A percentile compares a stretch with the other conserved stretches of the same genome.
Evolutionary conservation across 352 stramenopile genomes (phyloP).

Genomic region (Aphanomyces invadans): DNA sequence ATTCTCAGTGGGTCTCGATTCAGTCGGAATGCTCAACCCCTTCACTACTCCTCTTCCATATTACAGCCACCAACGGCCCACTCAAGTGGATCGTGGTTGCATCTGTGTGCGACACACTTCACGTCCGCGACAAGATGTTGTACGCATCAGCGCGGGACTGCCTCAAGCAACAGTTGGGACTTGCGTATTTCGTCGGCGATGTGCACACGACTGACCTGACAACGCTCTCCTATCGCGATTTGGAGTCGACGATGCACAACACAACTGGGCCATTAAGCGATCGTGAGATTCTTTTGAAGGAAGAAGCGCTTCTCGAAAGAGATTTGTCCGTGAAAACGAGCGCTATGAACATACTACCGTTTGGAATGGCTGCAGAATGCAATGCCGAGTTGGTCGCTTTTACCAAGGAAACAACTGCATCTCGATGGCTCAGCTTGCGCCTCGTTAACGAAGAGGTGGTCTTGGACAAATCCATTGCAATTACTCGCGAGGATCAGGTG

Average conservation of each 20-base stretch:
- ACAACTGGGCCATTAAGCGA: constrained; percentile 78
- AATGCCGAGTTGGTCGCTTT: background rate
- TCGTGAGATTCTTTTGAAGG: constrained; percentile 73
- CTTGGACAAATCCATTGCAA: constrained; percentile 9
- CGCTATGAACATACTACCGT: constrained; percentile 85
- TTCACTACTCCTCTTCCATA: constrained; percentile 16
- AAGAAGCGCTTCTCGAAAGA: constrained; percentile 66
- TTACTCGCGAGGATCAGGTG: constrained; percentile 31
- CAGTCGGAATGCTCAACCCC: constrained; percentile 3
- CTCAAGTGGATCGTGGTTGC: constrained; percentile 60
- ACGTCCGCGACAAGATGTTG: constrained; percentile 85
- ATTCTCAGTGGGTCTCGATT: constrained; percentile 2
- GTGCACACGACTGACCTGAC: constrained; percentile 81
- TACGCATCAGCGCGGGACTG: constrained; percentile 87
- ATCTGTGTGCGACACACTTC: constrained; percentile 68
- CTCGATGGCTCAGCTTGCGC: constrained; percentile 25
- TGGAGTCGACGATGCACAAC: constrained; percentile 28
- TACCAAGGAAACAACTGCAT: background rate
- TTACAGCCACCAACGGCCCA: constrained; percentile 12
- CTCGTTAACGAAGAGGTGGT: constrained; percentile 61
- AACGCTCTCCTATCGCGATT: constrained; percentile 16
- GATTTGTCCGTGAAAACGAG: constrained; percentile 82
- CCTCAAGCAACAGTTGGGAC: constrained; percentile 83
- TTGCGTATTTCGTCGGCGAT: constrained; percentile 87
- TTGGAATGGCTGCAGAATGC: constrained; percentile 45